These are phyloP conservation scores for Setaria italica DNA, from an alignment of 202 grass and related monocot species.

Conservation along the genomic window DNA sequence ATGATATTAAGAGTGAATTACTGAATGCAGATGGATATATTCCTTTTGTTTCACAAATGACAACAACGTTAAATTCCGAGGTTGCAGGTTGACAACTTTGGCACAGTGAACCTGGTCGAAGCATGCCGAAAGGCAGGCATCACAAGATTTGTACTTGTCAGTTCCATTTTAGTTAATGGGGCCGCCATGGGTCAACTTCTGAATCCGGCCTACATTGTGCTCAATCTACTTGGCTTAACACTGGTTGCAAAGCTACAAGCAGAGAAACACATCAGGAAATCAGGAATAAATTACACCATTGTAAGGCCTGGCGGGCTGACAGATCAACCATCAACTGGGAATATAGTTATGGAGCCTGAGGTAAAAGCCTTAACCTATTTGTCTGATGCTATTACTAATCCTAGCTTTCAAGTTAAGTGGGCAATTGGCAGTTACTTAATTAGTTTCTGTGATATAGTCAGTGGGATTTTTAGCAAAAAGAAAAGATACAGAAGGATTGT, in stretches of 20 bases:
- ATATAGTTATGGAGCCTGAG: slow-evolving; percentile 68
- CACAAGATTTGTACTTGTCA: slow-evolving; percentile 64
- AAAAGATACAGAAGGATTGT: neutral
- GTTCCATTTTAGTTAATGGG: slow-evolving; percentile 81
- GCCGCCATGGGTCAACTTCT: slow-evolving; percentile 71
- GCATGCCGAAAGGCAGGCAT: slow-evolving; percentile 66
- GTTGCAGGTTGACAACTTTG: slow-evolving; percentile 65
- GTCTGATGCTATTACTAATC: neutral
- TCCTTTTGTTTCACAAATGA: neutral
- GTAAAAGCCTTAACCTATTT: slow-evolving; percentile 39
- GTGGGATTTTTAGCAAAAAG: neutral
- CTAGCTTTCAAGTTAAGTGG: neutral
- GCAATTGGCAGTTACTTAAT: neutral
- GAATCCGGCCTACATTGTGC: slow-evolving; percentile 70
- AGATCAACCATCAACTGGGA: slow-evolving; percentile 57
- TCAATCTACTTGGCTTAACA: slow-evolving; percentile 71
- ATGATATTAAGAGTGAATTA: neutral
- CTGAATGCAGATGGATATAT: neutral
- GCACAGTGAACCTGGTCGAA: slow-evolving; percentile 70
- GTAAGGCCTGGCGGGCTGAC: slow-evolving; percentile 74
- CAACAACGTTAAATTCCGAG: neutral
- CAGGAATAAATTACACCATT: slow-evolving; percentile 81
- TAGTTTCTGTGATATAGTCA: neutral
- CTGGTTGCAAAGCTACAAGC: slow-evolving; percentile 76
- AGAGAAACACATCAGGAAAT: slow-evolving; percentile 63